phyloP scores from a whole-genome alignment of 2,329 filamentous ascomycete genomes.

The Penicillium palitans region DNA sequence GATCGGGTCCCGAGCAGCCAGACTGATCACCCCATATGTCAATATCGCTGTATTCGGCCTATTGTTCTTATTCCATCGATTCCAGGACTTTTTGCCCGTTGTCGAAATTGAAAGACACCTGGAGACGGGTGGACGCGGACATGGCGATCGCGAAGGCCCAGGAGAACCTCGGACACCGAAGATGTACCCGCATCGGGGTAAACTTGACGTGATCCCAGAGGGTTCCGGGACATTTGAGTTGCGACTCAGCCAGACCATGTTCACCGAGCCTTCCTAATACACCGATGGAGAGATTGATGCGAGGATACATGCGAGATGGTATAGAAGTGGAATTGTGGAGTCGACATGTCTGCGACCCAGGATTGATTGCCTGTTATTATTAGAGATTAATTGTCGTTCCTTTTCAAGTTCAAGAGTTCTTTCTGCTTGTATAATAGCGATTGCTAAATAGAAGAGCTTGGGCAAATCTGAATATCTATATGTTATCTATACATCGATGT shows the following conservation, averaged over 20 bases:
- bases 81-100: constrained; percentile 26
- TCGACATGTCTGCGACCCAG: not conserved
- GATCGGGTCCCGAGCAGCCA: constrained; percentile 55
- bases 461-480: too few species aligned
- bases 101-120: constrained; percentile 1
- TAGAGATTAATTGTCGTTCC: not conserved
- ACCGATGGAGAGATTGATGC: not conserved
- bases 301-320: not conserved
- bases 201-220: not conserved
- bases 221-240: constrained; percentile 1
- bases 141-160: not conserved
- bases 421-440: not conserved
- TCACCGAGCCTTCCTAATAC: not conserved
- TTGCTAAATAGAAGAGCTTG: not conserved
- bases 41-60: constrained; percentile 61
- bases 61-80: constrained; percentile 55
- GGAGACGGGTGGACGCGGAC: not conserved
- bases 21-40: constrained; percentile 65
- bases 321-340: not conserved
- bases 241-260: constrained; percentile 3
- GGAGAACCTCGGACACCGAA: not conserved
- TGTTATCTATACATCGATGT: too few species aligned
- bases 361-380: not conserved
- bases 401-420: not conserved
- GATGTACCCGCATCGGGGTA: not conserved